These are phyloP conservation scores for Leccinum huronense DNA, from an alignment of 1,284 basidiomycete genomes.

Conservation along the genomic window DNA sequence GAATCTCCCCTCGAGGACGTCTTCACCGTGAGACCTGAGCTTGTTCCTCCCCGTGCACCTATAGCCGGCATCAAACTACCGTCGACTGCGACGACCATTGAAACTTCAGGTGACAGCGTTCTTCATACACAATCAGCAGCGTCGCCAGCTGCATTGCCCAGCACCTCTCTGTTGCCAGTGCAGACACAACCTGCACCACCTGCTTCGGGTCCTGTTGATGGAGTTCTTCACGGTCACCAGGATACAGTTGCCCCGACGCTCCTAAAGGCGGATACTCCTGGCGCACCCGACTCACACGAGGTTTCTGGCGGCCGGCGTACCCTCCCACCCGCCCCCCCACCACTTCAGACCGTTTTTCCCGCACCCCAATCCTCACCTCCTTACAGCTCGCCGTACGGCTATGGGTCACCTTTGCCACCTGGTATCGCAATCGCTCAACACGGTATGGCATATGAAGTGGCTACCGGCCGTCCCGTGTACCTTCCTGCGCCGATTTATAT, in stretches of 20 bases:
- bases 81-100: slow-evolving; percentile 7
- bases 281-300: slow-evolving; percentile 24
- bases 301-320: slow-evolving; percentile 21
- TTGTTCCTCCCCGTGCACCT: slow-evolving; percentile 33
- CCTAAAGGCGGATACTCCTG: slow-evolving; percentile 33
- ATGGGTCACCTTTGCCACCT: slow-evolving; percentile 60
- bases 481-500: slow-evolving; percentile 63
- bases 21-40: slow-evolving; percentile 53
- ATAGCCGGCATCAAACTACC: slow-evolving; percentile 36
- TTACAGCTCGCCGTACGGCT: slow-evolving; percentile 64
- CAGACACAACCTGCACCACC: slow-evolving; percentile 17
- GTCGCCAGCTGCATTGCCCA: slow-evolving; percentile 11
- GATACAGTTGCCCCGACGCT: slow-evolving; percentile 28
- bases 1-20: slow-evolving; percentile 51
- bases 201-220: slow-evolving; percentile 12
- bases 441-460: slow-evolving; percentile 74
- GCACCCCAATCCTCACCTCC: slow-evolving; percentile 54
- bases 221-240: slow-evolving; percentile 30
- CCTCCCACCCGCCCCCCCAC: slow-evolving; percentile 46
- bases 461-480: slow-evolving; percentile 74
- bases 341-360: slow-evolving; percentile 59
- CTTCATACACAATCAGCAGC: slow-evolving; percentile 16
- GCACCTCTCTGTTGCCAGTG: slow-evolving; percentile 9
- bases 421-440: slow-evolving; percentile 71
- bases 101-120: slow-evolving; percentile 1